A percentile compares a stretch with the other conserved stretches of the same genome.
Conservation (phyloP, 257 asterid genomes). For the Solanum verrucosum region DNA sequence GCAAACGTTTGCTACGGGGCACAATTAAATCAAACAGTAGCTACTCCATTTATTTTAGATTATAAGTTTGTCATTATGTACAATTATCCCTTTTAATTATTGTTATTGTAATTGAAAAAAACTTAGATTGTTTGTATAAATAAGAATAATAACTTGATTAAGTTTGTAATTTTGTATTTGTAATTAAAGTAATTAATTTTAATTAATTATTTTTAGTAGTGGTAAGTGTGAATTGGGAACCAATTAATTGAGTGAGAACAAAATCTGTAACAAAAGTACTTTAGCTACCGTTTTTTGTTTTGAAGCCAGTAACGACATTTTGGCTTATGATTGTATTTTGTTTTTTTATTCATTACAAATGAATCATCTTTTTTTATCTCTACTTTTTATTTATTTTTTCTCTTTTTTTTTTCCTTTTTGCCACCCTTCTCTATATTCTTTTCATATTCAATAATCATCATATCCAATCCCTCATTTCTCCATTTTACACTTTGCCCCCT, state of each 20-base stretch:
- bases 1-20: too few relatives aligned
- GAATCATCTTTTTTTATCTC: constrained; percentile 1
- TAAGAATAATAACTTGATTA: not conserved
- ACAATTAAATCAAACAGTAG: too few relatives aligned
- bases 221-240: not conserved
- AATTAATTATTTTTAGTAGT: not conserved
- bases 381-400: not conserved
- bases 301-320: constrained; percentile 47
- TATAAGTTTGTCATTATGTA: too few relatives aligned
- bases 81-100: too few relatives aligned
- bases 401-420: not conserved
- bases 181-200: not conserved
- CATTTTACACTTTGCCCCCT: not conserved
- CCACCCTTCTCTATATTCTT: not conserved
- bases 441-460: not conserved
- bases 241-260: not conserved
- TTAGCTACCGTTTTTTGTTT: constrained; percentile 20
- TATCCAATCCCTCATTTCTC: not conserved
- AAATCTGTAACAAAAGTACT: not conserved
- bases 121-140: not conserved
- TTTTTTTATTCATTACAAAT: not conserved
- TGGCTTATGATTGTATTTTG: constrained; percentile 27
- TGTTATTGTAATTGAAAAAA: too few relatives aligned
- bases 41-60: too few relatives aligned
- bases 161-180: not conserved